Evolutionary conservation across 345 rosid species (phyloP).

Genomic region (Aegle marmelos): DNA sequence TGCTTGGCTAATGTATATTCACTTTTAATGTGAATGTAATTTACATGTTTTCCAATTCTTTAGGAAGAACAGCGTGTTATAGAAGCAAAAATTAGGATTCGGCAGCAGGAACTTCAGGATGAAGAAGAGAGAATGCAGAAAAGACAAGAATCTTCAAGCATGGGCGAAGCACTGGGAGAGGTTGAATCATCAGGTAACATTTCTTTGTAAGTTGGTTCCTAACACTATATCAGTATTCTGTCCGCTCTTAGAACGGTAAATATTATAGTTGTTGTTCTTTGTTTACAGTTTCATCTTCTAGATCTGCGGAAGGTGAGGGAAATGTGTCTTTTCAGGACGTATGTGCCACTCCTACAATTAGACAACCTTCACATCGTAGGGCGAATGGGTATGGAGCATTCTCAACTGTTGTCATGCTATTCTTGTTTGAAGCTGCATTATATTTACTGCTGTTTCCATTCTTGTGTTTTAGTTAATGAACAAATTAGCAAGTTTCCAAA

Average conservation of each 20-base stretch:
- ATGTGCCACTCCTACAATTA: constrained; percentile 30
- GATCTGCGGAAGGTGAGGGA: constrained; percentile 47
- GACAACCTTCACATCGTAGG: constrained; percentile 45
- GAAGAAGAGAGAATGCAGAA: constrained; percentile 84
- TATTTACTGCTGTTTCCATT: neutral
- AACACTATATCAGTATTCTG: neutral
- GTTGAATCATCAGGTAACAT: constrained; percentile 56
- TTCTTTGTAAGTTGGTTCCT: constrained; percentile 1
- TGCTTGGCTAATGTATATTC: neutral
- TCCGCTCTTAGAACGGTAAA: neutral
- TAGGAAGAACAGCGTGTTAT: constrained; percentile 98
- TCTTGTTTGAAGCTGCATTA: neutral
- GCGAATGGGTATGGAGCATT: constrained; percentile 53
- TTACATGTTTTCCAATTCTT: constrained; percentile 6
- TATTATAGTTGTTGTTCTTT: neutral
- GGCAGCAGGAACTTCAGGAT: constrained; percentile 83
- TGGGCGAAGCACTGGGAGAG: constrained; percentile 45
- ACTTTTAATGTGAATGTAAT: neutral
- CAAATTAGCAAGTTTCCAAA: neutral
- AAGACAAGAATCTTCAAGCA: constrained; percentile 68
- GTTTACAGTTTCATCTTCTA: constrained; percentile 51
- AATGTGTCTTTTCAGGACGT: constrained; percentile 42
- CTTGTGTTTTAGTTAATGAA: neutral
- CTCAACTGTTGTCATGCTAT: neutral
- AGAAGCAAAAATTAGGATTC: constrained; percentile 92